These are phyloP conservation scores for Fusarium verrucosum DNA, from an alignment of 2,329 filamentous ascomycete species.

Conservation along the genomic window DNA sequence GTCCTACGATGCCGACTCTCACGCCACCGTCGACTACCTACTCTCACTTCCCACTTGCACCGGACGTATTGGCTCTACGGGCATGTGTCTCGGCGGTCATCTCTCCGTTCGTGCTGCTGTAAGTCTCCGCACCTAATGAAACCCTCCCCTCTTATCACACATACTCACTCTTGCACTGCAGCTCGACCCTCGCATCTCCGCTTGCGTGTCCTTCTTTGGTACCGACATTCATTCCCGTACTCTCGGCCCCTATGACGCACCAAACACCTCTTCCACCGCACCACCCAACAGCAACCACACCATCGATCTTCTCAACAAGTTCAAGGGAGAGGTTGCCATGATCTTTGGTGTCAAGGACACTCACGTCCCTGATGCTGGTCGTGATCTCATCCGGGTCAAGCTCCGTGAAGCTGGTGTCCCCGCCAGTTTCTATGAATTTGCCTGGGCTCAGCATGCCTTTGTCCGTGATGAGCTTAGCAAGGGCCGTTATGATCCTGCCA, in stretches of 20 bases:
- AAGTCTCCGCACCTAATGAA: conserved; percentile 40
- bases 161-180: conserved; percentile 39
- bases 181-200: conserved; percentile 79
- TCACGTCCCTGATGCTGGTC: conserved; percentile 83
- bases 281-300: conserved; percentile 59
- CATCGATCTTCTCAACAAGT: conserved; percentile 65
- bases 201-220: conserved; percentile 88
- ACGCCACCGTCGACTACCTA: conserved; percentile 73
- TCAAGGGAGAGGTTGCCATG: conserved; percentile 86
- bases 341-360: conserved; percentile 93
- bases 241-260: conserved; percentile 69
- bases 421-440: conserved; percentile 87
- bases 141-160: background rate
- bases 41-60: conserved; percentile 80
- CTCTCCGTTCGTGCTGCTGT: conserved; percentile 71
- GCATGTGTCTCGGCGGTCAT: conserved; percentile 95
- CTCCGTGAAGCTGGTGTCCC: conserved; percentile 77
- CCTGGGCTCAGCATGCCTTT: conserved; percentile 96
- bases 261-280: conserved; percentile 55
- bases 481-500: conserved; percentile 89
- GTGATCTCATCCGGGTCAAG: conserved; percentile 84
- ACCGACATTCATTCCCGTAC: conserved; percentile 87
- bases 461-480: conserved; percentile 93
- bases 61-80: conserved; percentile 79
- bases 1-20: conserved; percentile 85